phyloP scores from a whole-genome alignment of 495 filamentous ascomycete genomes.

The Xylaria flabelliformis region DNA sequence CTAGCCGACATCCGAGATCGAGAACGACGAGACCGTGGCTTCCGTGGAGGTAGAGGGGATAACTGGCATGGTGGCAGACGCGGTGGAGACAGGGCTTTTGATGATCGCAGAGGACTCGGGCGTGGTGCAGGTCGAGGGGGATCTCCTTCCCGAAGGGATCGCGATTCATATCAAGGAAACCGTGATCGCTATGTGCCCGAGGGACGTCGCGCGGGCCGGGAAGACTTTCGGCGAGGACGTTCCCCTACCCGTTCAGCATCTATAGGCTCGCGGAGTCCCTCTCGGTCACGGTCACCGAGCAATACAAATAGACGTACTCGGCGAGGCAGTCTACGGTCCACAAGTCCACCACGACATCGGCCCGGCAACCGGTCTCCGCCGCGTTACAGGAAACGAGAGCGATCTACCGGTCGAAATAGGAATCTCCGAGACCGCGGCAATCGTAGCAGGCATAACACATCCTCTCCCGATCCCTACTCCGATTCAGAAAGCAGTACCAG shows the following conservation, averaged over 20 bases:
- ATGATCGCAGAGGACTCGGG: conserved; percentile 52
- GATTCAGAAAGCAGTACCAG: conserved; percentile 36
- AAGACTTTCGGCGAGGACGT: conserved; percentile 40
- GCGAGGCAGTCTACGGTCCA: conserved; percentile 44
- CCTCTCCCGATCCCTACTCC: conserved; percentile 34
- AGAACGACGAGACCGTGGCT: conserved; percentile 75
- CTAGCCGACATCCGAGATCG: conserved; percentile 71
- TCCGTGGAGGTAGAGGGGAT: conserved; percentile 61
- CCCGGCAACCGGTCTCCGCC: conserved; percentile 53
- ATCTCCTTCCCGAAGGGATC: conserved; percentile 63
- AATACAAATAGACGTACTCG: conserved; percentile 39
- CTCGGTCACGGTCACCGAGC: conserved; percentile 47
- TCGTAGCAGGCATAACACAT: conserved; percentile 35
- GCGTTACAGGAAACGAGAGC: conserved; percentile 50
- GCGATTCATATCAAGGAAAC: conserved; percentile 48
- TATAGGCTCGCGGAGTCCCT: conserved; percentile 31
- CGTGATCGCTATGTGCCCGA: conserved; percentile 59
- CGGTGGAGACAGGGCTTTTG: conserved; percentile 57
- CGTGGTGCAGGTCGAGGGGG: conserved; percentile 60
- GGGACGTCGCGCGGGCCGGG: conserved; percentile 48
- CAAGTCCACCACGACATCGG: conserved; percentile 46
- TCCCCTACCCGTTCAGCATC: conserved; percentile 39
- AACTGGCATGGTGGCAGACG: conserved; percentile 53
- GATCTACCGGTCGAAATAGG: conserved; percentile 37
- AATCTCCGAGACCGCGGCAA: conserved; percentile 30